Base-by-base conservation (phyloP, 1,284 basidiomycete genomes). In the Pseudozyma hubeiensis region DNA sequence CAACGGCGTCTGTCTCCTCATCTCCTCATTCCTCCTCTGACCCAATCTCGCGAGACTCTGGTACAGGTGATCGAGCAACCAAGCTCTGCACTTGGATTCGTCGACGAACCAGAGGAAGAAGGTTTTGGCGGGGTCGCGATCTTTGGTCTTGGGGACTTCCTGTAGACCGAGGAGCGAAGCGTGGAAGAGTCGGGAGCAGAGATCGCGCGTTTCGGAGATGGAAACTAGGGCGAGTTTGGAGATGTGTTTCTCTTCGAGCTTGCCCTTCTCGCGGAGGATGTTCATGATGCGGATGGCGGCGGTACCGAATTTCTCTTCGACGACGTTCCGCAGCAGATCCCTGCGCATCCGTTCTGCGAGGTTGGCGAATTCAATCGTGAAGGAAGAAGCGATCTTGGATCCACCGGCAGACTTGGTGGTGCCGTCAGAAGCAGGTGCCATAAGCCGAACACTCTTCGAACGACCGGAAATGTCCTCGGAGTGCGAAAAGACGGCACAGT, bases 191-290 rank as follows among this genome's bases (percentile, higher is more conserved):
- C 90, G 89, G 10, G 92, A 89, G 57, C 97, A 88, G 43, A 94
- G 85, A 41, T 91, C 90, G 51, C 96, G 90, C 51, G 93, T 91
- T 77, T 95, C 92, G 81, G 93, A 93, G 39, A 91, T 88, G 0
- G 93, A 89, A 87, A 98, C 91, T 90, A 99, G 93, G 5, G 93
- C 93, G 48, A 92, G 88, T 85, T 97, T 96, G 24, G 93, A 92
- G 44, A 99, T 91, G 87, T 94, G 93, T 83, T 96, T 95, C 85
- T 98, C 96, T 69, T 95, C 93, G 87, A 96, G 90, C 85, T 97
- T 97, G n/a, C 93, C 93, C n/a, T 90, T 91, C 58, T 91, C 90
- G 52, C 93, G 85, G 33, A 99, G 85, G 19, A 97, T 87, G 53
- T 91, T 88, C 67, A 98, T 86, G 54, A 98, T 91, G 39, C 95